phyloP scores from a whole-genome alignment of 2,329 filamentous ascomycete species.

The Apiospora rasikravindrae region DNA sequence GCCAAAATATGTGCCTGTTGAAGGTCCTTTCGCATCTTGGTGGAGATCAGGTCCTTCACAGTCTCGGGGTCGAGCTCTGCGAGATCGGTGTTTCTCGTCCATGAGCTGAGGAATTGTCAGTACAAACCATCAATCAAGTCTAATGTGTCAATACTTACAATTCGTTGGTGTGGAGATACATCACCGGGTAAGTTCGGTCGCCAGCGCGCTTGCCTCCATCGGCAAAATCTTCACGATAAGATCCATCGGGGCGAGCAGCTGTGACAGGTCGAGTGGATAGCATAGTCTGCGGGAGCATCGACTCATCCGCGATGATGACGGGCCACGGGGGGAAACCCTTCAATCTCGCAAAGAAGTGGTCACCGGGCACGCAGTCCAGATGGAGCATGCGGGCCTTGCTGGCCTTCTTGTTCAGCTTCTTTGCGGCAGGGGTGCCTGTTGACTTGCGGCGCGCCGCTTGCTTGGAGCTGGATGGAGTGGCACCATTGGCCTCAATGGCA shows the following conservation, averaged over 20 bases:
- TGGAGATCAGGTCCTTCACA: conserved; percentile 69
- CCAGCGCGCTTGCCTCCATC: conserved; percentile 86
- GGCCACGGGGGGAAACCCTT: conserved; percentile 97
- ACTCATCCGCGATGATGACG: conserved; percentile 89
- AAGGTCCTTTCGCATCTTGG: conserved; percentile 82
- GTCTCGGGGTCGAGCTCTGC: conserved; percentile 76
- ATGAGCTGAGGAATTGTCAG: conserved; percentile 65
- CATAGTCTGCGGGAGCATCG: conserved; percentile 84
- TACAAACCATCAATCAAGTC: background rate
- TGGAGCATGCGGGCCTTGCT: conserved; percentile 74
- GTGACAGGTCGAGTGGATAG: conserved; percentile 82
- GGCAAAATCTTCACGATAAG: conserved; percentile 83
- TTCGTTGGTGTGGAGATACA: conserved; percentile 95
- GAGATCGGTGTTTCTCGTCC: conserved; percentile 86
- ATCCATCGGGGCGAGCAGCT: conserved; percentile 80
- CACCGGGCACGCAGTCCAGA: conserved; percentile 84
- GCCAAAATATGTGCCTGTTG: conserved; percentile 82
- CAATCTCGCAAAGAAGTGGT: conserved; percentile 90
- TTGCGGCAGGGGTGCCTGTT: conserved; percentile 67
- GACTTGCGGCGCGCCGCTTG: conserved; percentile 71
- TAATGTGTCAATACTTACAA: conserved; percentile 72
- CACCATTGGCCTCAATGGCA: conserved; percentile 26
- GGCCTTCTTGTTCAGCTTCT: conserved; percentile 83
- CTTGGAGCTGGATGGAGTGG: conserved; percentile 25
- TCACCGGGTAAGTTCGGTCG: conserved; percentile 89